Evolutionary conservation across 495 filamentous ascomycete species (phyloP), one percentile per base, ranked within the genome.

Genomic region (Staphylotrichum tortipilum): DNA sequence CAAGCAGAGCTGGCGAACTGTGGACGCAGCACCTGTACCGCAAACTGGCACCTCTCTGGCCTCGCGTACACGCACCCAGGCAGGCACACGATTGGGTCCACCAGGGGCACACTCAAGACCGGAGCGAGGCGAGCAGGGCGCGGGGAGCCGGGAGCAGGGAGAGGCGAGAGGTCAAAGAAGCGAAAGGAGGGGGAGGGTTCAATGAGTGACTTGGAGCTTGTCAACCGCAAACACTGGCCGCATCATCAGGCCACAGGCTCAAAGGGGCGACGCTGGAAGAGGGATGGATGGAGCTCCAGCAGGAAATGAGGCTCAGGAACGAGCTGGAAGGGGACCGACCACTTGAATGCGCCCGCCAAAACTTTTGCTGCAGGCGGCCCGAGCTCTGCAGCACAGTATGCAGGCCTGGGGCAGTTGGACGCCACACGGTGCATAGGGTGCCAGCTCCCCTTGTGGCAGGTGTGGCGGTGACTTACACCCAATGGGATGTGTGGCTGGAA

Each of bases 121-220:
- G n/a, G n/a, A n/a, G n/a, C n/a, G n/a, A n/a, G n/a, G n/a, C n/a
- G n/a, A n/a, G n/a, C n/a, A n/a, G n/a, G n/a, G n/a, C 38, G 33
- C 21, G 28, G 18, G 28, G 33, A 30, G 8, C 10, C 2, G 10
- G 22, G 30, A 21, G 8, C 23, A 23, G 24, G 17, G 38, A 42
- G 29, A 33, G 30, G 37, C 43, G 26, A 41, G 23, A 21, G 38
- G n/a, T 19, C 39, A 44, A 47, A 53, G 48, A 54, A 50, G 28
- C 28, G 43, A 51, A 51, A 1, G 22, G 15, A 11, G 21, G 21
- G 43, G 37, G 21, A 15, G 19, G 50, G 18, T 46, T 49, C 54
- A 65, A 62, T 46, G 62, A 65, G 35, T 49, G 62, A 60, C 62
- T 62, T 44, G 49, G 62, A 65, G 62, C 53, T 65, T 53, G 62